A percentile compares a stretch with the other conserved stretches of the same genome.
phyloP scores from a whole-genome alignment of 2,329 filamentous ascomycete genomes.

The Aspergillus sclerotialis region DNA sequence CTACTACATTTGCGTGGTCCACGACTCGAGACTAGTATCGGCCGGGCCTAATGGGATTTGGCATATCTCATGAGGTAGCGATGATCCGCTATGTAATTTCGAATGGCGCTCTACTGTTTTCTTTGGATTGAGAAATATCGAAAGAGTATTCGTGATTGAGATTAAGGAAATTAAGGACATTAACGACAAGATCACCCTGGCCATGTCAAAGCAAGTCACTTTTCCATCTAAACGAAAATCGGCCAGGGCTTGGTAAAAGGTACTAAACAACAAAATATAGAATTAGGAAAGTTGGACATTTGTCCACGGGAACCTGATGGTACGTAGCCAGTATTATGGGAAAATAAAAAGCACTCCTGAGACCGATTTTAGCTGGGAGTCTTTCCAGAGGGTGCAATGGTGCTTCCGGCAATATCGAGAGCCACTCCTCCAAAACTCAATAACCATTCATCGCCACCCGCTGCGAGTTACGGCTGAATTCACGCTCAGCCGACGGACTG shows the following conservation, averaged over 20 bases:
- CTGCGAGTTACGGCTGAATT: conserved; percentile 94
- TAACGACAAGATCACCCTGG: conserved; percentile 19
- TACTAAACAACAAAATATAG: background rate
- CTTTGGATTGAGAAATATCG: background rate
- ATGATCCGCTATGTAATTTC: too few relatives aligned
- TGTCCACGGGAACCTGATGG: too few relatives aligned
- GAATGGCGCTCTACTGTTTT: too few relatives aligned
- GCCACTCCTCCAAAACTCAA: conserved; percentile 45
- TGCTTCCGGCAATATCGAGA: background rate
- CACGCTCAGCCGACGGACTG: conserved; percentile 87
- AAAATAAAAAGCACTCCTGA: too few relatives aligned
- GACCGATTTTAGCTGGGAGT: too few relatives aligned
- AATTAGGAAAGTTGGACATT: background rate
- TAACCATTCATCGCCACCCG: conserved; percentile 99
- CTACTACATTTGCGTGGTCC: conserved; percentile 1
- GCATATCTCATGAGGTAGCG: too few relatives aligned
- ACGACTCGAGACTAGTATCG: too few relatives aligned
- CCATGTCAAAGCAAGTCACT: conserved; percentile 21
- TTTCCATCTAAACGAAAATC: conserved; percentile 8
- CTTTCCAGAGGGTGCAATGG: too few relatives aligned
- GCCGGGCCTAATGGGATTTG: too few relatives aligned
- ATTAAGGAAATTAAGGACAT: conserved; percentile 33
- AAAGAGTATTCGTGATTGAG: conserved; percentile 18
- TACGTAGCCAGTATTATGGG: too few relatives aligned
- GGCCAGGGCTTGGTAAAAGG: background rate